Evolutionary conservation across 495 filamentous ascomycete genomes (phyloP).

Genomic region (Letharia columbiana): DNA sequence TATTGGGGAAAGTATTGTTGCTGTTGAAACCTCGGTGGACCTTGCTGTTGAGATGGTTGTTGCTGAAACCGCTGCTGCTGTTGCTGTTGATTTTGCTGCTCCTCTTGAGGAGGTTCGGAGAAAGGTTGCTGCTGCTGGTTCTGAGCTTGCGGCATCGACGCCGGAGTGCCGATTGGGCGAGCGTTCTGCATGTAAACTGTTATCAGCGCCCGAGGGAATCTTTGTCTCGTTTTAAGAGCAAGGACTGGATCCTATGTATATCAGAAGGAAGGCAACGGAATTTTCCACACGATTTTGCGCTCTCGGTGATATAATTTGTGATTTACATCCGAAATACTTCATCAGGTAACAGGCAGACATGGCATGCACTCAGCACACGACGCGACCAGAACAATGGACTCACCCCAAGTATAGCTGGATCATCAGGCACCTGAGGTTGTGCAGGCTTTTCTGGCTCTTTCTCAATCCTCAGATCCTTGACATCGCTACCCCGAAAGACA

Average conservation of each 20-base stretch:
- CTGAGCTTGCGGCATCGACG: constrained; percentile 20
- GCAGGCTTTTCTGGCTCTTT: constrained; percentile 63
- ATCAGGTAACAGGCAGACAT: constrained; percentile 49
- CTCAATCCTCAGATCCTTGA: constrained; percentile 93
- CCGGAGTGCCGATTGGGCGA: constrained; percentile 28
- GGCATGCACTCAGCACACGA: constrained; percentile 4
- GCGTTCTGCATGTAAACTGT: constrained; percentile 30
- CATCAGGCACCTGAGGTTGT: constrained; percentile 72
- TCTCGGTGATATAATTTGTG: constrained; percentile 60
- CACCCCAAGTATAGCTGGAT: constrained; percentile 95
- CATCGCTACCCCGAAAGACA: constrained; percentile 96
- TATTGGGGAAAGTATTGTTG: constrained; percentile 43
- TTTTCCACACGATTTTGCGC: constrained; percentile 93
- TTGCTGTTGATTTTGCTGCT: constrained; percentile 22
- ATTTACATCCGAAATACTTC: constrained; percentile 80
- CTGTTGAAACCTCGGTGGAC: constrained; percentile 41
- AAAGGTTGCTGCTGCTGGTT: constrained; percentile 14
- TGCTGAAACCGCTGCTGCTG: constrained; percentile 41
- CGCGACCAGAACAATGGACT: constrained; percentile 38
- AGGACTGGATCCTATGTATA: constrained; percentile 11
- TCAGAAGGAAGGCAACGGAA: constrained; percentile 99
- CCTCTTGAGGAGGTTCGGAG: constrained; percentile 17
- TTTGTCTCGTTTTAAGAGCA: not conserved
- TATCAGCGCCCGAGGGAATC: constrained; percentile 1
- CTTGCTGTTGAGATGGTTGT: constrained; percentile 37